Evolutionary conservation across 1,284 basidiomycete species (phyloP).

Genomic region (Lignosus rhinocerotis): DNA sequence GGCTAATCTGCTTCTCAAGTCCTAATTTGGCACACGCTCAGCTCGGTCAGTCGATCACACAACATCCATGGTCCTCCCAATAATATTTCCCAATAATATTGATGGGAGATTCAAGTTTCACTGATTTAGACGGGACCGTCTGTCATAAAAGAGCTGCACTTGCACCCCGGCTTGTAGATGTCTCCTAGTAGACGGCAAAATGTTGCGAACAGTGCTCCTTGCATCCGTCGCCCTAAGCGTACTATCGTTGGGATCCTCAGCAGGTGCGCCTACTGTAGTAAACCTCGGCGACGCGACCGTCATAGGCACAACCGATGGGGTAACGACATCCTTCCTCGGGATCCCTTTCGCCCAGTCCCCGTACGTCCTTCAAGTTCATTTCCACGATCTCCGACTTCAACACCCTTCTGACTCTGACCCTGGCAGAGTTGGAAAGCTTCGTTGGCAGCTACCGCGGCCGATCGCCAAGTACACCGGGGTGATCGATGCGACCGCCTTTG

Average conservation of each 20-base stretch:
- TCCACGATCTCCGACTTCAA: no score
- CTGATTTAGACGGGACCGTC: not conserved
- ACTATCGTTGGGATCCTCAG: no score
- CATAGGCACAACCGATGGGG: slow-evolving; percentile 7
- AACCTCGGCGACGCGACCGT: slow-evolving; percentile 23
- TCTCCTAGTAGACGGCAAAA: not conserved
- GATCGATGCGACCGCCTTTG: slow-evolving; percentile 43
- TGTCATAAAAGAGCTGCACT: not conserved
- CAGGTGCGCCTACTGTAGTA: slow-evolving; percentile 14
- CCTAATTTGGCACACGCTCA: not conserved
- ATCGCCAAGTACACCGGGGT: slow-evolving; percentile 40
- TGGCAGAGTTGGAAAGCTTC: slow-evolving; percentile 26
- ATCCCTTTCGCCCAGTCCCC: not conserved
- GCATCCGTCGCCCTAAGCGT: not conserved
- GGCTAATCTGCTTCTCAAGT: not conserved
- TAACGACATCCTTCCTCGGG: not conserved
- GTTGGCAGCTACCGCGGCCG: slow-evolving; percentile 48
- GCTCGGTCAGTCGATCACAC: not conserved
- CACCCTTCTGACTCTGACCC: no score
- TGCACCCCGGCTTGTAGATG: not conserved
- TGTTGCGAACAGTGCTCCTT: not conserved
- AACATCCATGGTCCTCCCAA: not conserved
- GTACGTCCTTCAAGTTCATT: not conserved
- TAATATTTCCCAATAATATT: no score
- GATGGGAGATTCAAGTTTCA: not conserved